phyloP scores from a whole-genome alignment of 352 stramenopile species.

The Blastocystis sp. region DNA sequence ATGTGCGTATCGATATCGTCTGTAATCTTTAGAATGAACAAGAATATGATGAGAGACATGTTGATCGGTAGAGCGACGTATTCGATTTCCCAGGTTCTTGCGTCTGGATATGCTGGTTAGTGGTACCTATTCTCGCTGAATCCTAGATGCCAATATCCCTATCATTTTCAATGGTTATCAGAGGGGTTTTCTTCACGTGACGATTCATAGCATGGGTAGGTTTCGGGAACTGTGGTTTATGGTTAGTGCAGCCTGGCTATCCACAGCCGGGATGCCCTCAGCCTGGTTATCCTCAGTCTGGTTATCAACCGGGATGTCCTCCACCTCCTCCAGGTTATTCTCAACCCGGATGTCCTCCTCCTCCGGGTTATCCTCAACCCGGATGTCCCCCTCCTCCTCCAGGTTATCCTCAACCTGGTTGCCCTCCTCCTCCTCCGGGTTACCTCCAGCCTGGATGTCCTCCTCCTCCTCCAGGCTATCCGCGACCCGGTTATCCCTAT shows the following conservation, averaged over 20 bases:
- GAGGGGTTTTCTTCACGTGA: background rate
- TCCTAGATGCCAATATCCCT: no score
- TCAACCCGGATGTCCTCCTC: background rate
- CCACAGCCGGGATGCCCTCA: background rate
- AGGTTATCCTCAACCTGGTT: background rate
- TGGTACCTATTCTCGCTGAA: no score
- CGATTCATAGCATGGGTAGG: background rate
- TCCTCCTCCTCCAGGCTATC: slow-evolving; percentile 3
- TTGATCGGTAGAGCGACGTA: background rate
- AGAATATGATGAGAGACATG: slow-evolving; percentile 26
- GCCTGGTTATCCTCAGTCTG: slow-evolving; percentile 37
- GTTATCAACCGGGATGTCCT: slow-evolving; percentile 17
- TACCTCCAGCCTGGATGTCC: no score
- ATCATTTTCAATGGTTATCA: no score
- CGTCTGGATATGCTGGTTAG: background rate
- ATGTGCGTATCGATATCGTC: background rate
- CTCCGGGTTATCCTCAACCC: background rate
- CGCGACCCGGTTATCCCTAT: no score
- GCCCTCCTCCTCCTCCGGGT: background rate
- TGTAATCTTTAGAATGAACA: slow-evolving; percentile 36
- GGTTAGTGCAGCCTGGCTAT: slow-evolving; percentile 6
- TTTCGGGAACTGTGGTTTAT: background rate
- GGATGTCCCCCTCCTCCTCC: background rate
- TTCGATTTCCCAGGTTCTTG: background rate
- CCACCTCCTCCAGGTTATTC: background rate